Evolutionary conservation across 257 asterid genomes (phyloP).

Genomic region (Leonotis leonurus): DNA sequence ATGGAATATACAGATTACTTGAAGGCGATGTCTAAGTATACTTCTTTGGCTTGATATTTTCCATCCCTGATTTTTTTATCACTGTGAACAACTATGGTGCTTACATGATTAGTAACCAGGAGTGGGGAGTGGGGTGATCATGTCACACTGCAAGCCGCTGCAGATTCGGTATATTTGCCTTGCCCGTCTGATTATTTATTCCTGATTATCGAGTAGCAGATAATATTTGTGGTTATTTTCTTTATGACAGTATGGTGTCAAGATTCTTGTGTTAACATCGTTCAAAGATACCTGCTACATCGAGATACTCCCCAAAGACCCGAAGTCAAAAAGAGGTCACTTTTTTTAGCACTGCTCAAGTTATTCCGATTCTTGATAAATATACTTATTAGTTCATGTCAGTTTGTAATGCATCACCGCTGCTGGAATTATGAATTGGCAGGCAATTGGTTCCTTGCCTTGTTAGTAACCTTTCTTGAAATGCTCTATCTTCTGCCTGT

Average conservation of each 20-base stretch:
- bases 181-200: not conserved
- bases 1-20: constrained; percentile 81
- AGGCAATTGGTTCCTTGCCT: not conserved
- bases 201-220: not conserved
- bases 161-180: constrained; percentile 61
- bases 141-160: constrained; percentile 96
- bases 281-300: constrained; percentile 89
- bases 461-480: not conserved
- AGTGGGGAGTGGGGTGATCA: constrained; percentile 98
- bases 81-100: constrained; percentile 7
- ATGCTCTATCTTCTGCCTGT: not conserved
- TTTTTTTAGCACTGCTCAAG: not conserved
- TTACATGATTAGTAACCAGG: constrained; percentile 40
- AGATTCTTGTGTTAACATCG: constrained; percentile 75
- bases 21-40: constrained; percentile 66
- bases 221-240: not conserved
- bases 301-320: constrained; percentile 83
- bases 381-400: not conserved
- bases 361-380: not conserved
- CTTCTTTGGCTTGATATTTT: constrained; percentile 14
- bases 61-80: not conserved
- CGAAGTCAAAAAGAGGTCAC: constrained; percentile 80
- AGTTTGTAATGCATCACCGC: not conserved
- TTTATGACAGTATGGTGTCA: constrained; percentile 76
- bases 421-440: too few relatives aligned